phyloP scores from a whole-genome alignment of 805 yeast genomes.

The Yarrowia bubula region DNA sequence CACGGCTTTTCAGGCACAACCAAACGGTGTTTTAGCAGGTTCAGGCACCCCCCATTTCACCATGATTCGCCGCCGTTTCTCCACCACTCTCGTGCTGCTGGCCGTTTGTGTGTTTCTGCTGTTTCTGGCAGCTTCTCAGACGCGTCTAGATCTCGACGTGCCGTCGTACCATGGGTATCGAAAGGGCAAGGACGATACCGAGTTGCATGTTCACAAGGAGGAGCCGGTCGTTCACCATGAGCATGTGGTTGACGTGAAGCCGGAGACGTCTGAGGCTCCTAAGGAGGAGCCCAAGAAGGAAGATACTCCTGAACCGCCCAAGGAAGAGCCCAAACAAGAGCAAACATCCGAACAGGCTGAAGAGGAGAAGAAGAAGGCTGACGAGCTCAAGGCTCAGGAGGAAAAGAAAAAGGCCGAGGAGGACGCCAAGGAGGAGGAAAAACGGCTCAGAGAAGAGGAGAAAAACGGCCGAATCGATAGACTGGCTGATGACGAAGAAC shows the following conservation, averaged over 20 bases:
- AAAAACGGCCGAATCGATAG: constrained; percentile 32
- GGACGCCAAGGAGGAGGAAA: constrained; percentile 14
- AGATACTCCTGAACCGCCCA: constrained; percentile 31
- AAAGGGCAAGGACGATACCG: background rate
- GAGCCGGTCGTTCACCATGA: background rate
- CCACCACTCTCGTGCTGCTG: background rate
- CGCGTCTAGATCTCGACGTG: background rate
- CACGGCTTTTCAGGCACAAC: background rate
- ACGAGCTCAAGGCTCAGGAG: background rate
- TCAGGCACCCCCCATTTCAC: background rate
- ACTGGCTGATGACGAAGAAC: constrained; percentile 8
- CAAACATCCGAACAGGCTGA: background rate
- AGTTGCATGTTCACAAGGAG: background rate
- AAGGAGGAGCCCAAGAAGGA: constrained; percentile 33
- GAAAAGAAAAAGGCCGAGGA: constrained; percentile 11
- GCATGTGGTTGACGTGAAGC: background rate
- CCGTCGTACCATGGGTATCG: background rate
- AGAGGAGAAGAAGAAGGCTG: constrained; percentile 1
- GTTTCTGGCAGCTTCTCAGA: constrained; percentile 13
- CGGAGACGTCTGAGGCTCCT: background rate
- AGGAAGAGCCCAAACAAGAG: constrained; percentile 28
- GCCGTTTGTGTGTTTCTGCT: background rate
- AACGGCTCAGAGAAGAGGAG: background rate
- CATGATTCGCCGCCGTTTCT: constrained; percentile 10
- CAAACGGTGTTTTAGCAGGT: background rate